Conservation (phyloP, 768 basidiomycete genomes). For the Flagelloscypha sp. region DNA sequence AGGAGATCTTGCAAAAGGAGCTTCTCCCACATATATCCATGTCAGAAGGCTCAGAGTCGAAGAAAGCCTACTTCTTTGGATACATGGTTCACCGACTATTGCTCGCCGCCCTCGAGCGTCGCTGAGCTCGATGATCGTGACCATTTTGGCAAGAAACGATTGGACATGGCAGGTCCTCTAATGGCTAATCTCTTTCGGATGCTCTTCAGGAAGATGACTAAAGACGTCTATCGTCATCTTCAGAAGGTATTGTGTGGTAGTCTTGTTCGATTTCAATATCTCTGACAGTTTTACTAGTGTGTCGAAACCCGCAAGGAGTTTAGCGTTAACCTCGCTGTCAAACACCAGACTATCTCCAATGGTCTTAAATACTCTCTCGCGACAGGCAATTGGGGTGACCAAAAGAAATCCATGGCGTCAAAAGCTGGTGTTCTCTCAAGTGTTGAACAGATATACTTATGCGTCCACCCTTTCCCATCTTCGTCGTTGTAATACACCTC, state of each 20-base stretch:
- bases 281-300: conserved; percentile 46
- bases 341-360: conserved; percentile 95
- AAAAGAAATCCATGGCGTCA: conserved; percentile 96
- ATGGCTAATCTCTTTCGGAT: conserved; percentile 97
- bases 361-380: conserved; percentile 96
- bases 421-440: conserved; percentile 99
- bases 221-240: conserved; percentile 92
- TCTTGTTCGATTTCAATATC: conserved; percentile 1
- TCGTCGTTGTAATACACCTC: conserved; percentile 95
- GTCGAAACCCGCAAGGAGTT: conserved; percentile 96
- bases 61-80: conserved; percentile 99
- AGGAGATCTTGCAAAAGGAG: conserved; percentile 97
- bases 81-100: conserved; percentile 98
- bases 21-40: conserved; percentile 97
- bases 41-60: conserved; percentile 91
- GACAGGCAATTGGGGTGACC: conserved; percentile 99
- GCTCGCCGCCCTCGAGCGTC: conserved; percentile 85
- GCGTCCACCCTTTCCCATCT: conserved; percentile 97
- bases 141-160: conserved; percentile 97
- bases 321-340: conserved; percentile 83
- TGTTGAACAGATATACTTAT: conserved; percentile 96
- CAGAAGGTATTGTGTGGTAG: conserved; percentile 94
- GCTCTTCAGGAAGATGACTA: conserved; percentile 93
- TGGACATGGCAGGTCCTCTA: conserved; percentile 92
- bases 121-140: conserved; percentile 98